Evolutionary conservation across 768 basidiomycete genomes (phyloP), one percentile per base, ranked within the genome.

Genomic region (Leccinum arenicola): DNA sequence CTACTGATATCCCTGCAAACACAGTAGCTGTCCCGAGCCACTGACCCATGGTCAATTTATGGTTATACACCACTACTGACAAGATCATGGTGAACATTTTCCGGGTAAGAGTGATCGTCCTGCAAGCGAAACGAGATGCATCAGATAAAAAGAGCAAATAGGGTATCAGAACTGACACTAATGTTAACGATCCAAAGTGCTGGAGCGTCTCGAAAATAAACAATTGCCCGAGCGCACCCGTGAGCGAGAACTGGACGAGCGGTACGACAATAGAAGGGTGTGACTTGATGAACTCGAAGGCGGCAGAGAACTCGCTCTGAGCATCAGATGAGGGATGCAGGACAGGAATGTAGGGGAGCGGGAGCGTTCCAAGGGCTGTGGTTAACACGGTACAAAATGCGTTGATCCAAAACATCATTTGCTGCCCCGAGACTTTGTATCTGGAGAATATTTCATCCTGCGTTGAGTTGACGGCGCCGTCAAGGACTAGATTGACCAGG

Each of bases 381-480:
- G 91, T 87, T 57, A 93, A 71, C 38, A 87, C 61, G 3, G 94
- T 91, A 75, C 89, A 88, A 77, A 95, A 88, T 27, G 90, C 65
- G 70, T 95, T 96, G 75, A 99, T 96, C 86, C 87, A 96, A 72
- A 98, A 88, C 97, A 99, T 98, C 95, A 99, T 98, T 70, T 99
- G 97, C 73, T 97, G 95, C 8, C 97, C 97, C 3, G 84, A 78
- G 48, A 85, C 79, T 19, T 84, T 84, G 75, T 90, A 86, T 12
- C 81, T 78, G 25, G 85, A 78, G 75, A 99, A 98, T 59, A 99
- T 89, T 75, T 98, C 92, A 73, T 99, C 97, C 73, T 99, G 97
- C 3, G 95, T 96, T 11, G 93, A 92, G 77, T 98, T 98, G 60
- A 88, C 89, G 29, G 91, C 86, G 21, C 97, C 97, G 72, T 99